Base-by-base conservation (phyloP, 441 rosid genomes). In the Jatropha multifida region DNA sequence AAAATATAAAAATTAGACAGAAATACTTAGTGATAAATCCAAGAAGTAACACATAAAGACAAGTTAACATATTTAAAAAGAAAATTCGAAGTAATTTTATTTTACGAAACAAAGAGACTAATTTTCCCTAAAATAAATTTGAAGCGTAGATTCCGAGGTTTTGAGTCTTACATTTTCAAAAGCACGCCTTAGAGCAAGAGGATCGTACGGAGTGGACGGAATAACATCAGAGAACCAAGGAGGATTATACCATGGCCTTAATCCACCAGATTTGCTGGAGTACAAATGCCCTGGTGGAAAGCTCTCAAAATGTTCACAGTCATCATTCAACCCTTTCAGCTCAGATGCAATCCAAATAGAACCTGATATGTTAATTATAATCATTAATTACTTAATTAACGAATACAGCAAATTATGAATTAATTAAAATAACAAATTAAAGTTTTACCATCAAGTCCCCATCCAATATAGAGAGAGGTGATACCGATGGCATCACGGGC, bases 401-500 rank as follows among this genome's bases (percentile, higher is more conserved):
- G 23, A 23, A 23, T 23, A 23, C 46, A 42, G 46, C 46, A 23
- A 23, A 23, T 23, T 42, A 42, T 44, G 9, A 44, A 44, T 44
- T 5, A 44, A 0, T 44, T 5, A 44, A 44, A 44, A 44, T 44
- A 44, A 44, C 6, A 10, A 44, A 44, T 5, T 44, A 2, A 0
- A 44, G 6, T 5, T 4, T 65, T 82, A 90, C 95, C 98, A 44
- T 94, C 97, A 62, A 89, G 79, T 37, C 97, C 95, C 97, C 98
- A 94, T 55, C 97, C 98, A 32, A 94, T 88, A 69, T 92, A 94
- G 72, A 94, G 93, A 65, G 98, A 83, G 70, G 98, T 92, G 77
- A 94, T 89, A 26, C 98, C 98, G 27, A 92, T 75, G 46, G 97
- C 98, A 77, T 94, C 97, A 4, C 97, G 94, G 3, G 94, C 95